Evolutionary conservation across 179 eudicot species (phyloP), one percentile per base, ranked within the genome.

Genomic region (Gypsophila paniculata): DNA sequence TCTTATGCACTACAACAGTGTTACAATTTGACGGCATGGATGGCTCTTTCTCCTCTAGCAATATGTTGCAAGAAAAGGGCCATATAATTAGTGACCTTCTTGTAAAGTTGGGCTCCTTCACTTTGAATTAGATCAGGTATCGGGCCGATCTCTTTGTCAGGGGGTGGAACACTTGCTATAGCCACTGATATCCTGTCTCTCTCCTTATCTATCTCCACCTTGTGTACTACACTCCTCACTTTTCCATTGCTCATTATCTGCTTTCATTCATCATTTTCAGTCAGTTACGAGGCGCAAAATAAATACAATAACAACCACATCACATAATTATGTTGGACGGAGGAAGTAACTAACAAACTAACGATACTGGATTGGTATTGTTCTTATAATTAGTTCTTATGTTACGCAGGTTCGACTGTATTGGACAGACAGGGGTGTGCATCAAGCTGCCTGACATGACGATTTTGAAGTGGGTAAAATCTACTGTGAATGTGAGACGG

Each of bases 201-300:
- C 21, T 78, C 75, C 2, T 87, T 76, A 61, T 75, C 78, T 39
- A 80, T 73, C 68, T 82, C 60, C 44, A 83, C 91, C 77, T 84
- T 85, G 36, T 87, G 91, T 69, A 77, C 82, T 10, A 80, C 79
- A 75, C 91, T 82, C 75, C 75, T 87, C 82, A 83, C 76, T 66
- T 82, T 75, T 2, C 90, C 91, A 38, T 87, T 88, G 8, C 83
- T 86, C 79, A 82, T 80, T 66, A 88, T 81, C 87, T 85, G 81
- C 72, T 57, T 46, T 5, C 69, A 11, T 42, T 12, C 10, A 65
- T 65, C 18, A 64, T 42, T 19, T 0, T 5, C 3, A 38, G n/a
- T 2, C 69, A 29, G 34, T 52, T 18, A 18, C n/a, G 21, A 17
- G n/a, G 23, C 26, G 9, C 12, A 55, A 55, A 18, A 18, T 21